phyloP scores from a whole-genome alignment of 1,284 basidiomycete genomes.

The Lentinula novae-zelandiae region DNA sequence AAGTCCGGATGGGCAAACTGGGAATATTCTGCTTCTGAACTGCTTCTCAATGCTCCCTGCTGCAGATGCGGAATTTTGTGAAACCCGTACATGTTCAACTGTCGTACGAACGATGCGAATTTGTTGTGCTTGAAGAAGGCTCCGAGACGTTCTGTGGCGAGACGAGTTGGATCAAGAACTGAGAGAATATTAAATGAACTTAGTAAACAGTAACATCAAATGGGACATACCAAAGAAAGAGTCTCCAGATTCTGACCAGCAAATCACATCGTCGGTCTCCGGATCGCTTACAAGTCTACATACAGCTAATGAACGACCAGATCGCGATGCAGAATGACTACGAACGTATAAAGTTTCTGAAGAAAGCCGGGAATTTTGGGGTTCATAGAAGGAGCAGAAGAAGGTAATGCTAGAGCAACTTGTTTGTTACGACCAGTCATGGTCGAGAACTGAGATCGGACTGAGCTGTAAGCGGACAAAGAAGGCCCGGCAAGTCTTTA shows the following conservation, averaged over 20 bases:
- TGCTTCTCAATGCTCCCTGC: slow-evolving; percentile 85
- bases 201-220: background rate
- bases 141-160: slow-evolving; percentile 87
- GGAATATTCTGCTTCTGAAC: slow-evolving; percentile 86
- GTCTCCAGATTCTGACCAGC: slow-evolving; percentile 88
- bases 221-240: slow-evolving; percentile 76
- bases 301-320: slow-evolving; percentile 7
- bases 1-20: slow-evolving; percentile 93
- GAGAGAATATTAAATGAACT: slow-evolving; percentile 9
- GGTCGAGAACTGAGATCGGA: background rate
- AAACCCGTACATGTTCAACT: slow-evolving; percentile 98
- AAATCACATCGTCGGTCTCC: slow-evolving; percentile 78
- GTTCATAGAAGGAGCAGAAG: slow-evolving; percentile 7
- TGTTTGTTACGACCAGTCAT: slow-evolving; percentile 10
- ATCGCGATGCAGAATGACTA: slow-evolving; percentile 20
- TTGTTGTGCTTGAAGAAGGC: slow-evolving; percentile 97
- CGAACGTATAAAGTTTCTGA: slow-evolving; percentile 89
- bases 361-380: slow-evolving; percentile 48
- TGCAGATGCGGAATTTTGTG: slow-evolving; percentile 96
- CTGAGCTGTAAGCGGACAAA: background rate
- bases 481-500: background rate
- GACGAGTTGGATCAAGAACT: slow-evolving; percentile 94
- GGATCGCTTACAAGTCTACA: slow-evolving; percentile 89
- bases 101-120: slow-evolving; percentile 91
- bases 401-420: slow-evolving; percentile 1